Evolutionary conservation across 169 alveolate genomes (phyloP), one percentile per base, ranked within the genome.

Genomic region (Plasmodium vinckei): DNA sequence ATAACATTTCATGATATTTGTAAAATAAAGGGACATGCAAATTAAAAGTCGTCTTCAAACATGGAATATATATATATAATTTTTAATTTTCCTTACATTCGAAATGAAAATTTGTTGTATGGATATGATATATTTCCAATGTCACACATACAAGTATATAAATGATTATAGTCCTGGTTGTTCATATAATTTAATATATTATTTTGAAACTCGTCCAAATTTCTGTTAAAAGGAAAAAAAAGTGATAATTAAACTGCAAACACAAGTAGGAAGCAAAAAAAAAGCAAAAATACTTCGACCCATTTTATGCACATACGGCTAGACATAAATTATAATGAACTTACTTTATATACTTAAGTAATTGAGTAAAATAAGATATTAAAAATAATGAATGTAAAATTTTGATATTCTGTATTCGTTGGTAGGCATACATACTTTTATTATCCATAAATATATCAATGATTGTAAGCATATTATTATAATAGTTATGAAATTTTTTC

Each of bases 401-500:
- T 46, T 77, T 77, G 3, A 65, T 51, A 47, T 77, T 77, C 39
- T 77, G 44, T 13, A 77, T 77, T 47, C 88, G 42, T 46, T 77
- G 88, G 27, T 77, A 77, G 3, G 88, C 88, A 12, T 77, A 77
- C 88, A 77, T 77, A 56, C 88, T 77, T 59, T 64, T 77, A 13
- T 77, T 77, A 42, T 77, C 88, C 88, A 77, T 77, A 9, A 77
- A 69, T 27, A 77, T 64, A 23, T 77, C 88, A 51, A 77, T 77
- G 4, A 77, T 59, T 6, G 88, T 77, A 12, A 77, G 67, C 2
- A 77, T 63, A 27, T 77, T 63, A 44, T 77, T 77, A 56, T 77
- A 54, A 56, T 77, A 33, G 23, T 25, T 77, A n/a, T 46, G 71
- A 2, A 64, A 10, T 9, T 46, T 46, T 17, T 77, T 77, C 71